Percentiles rank a stretch among this genome's conserved stretches.
Conservation (phyloP, 441 rosid genomes). For the Hypseocharis bilobata region DNA sequence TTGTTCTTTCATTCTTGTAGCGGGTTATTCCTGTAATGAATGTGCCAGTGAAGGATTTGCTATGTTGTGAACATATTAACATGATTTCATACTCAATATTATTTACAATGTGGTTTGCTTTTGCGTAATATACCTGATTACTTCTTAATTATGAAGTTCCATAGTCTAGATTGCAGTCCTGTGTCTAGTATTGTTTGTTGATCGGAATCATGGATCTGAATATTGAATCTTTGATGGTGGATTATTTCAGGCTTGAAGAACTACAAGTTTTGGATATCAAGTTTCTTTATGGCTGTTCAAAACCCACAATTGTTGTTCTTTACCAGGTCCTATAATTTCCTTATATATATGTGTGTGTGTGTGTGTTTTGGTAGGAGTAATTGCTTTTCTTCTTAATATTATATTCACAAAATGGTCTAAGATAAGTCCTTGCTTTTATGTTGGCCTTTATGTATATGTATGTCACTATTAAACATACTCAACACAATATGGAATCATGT, state of each 20-base stretch:
- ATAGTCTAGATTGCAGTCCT: too few relatives aligned
- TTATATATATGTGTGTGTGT: slow-evolving; percentile 4
- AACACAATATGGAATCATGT: not conserved
- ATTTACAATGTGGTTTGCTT: not conserved
- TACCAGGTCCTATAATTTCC: slow-evolving; percentile 48
- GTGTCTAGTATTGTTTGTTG: too few relatives aligned
- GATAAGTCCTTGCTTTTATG: not conserved
- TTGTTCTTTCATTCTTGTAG: not conserved
- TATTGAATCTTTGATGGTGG: slow-evolving; percentile 2
- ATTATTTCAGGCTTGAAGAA: slow-evolving; percentile 72
- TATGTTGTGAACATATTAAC: not conserved
- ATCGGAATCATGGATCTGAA: slow-evolving; percentile 7
- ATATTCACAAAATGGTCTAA: not conserved
- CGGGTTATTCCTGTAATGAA: not conserved
- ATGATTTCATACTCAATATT: not conserved
- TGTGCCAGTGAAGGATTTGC: not conserved
- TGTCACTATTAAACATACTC: not conserved
- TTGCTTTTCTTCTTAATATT: not conserved
- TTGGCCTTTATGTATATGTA: not conserved
- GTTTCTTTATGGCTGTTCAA: slow-evolving; percentile 77
- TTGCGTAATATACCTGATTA: not conserved
- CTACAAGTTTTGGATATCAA: slow-evolving; percentile 92
- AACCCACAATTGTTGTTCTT: slow-evolving; percentile 88
- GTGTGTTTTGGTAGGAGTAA: not conserved
- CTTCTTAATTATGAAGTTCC: not conserved